phyloP scores from a whole-genome alignment of 768 basidiomycete species.

The Tylopilus sp. region DNA sequence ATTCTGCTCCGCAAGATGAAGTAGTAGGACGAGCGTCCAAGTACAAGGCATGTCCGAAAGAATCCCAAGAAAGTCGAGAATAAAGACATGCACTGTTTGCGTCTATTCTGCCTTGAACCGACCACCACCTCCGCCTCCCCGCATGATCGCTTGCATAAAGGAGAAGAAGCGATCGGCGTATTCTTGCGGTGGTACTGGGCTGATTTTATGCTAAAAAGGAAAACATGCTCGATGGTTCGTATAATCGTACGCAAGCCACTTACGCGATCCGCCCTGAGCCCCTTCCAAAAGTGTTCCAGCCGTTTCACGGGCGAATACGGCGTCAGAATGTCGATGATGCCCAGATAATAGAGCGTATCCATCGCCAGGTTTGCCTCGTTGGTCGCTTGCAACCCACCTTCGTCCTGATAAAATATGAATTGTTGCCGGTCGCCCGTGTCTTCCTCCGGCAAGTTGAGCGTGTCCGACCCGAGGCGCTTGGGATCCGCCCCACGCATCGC shows the following conservation, averaged over 20 bases:
- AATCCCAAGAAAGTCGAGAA: not conserved
- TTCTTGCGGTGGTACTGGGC: slow-evolving; percentile 82
- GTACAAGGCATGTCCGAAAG: slow-evolving; percentile 1
- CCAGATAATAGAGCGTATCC: slow-evolving; percentile 88
- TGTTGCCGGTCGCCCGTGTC: slow-evolving; percentile 57
- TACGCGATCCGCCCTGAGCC: slow-evolving; percentile 81
- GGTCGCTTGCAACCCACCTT: slow-evolving; percentile 88
- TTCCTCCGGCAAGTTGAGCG: slow-evolving; percentile 57
- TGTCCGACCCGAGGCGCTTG: slow-evolving; percentile 55
- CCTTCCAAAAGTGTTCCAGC: slow-evolving; percentile 91
- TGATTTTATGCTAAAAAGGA: slow-evolving; percentile 79
- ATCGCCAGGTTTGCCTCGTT: slow-evolving; percentile 74
- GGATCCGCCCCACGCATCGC: slow-evolving; percentile 83
- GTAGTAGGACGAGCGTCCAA: slow-evolving; percentile 3
- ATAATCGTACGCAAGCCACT: slow-evolving; percentile 31
- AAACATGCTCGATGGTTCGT: slow-evolving; percentile 2
- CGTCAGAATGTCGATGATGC: slow-evolving; percentile 95
- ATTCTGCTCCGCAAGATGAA: slow-evolving; percentile 9
- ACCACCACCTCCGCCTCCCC: slow-evolving; percentile 67
- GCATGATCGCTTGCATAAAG: slow-evolving; percentile 85
- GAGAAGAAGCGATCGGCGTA: slow-evolving; percentile 87
- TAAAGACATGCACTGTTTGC: not conserved
- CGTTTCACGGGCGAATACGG: slow-evolving; percentile 79
- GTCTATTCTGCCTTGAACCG: slow-evolving; percentile 44
- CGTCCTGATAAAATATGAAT: slow-evolving; percentile 95